A percentile compares a stretch with the other conserved stretches of the same genome.
These are phyloP conservation scores for Xanthoconium separans DNA, from an alignment of 1,284 basidiomycete species.

Conservation along the genomic window DNA sequence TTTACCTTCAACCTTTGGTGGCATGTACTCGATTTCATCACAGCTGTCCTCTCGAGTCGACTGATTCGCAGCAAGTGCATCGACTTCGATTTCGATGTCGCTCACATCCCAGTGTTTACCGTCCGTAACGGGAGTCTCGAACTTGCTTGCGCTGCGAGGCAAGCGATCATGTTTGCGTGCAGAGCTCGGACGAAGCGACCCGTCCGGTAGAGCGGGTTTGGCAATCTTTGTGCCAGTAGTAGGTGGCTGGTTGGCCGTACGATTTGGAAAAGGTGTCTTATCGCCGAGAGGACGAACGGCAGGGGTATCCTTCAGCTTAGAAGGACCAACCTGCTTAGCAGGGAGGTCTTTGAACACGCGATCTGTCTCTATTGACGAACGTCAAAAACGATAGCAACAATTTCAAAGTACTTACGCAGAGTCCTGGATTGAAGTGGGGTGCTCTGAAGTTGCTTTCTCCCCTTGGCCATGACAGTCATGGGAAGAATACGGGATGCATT, in stretches of 20 bases:
- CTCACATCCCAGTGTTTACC: slow-evolving; percentile 75
- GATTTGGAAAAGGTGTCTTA: slow-evolving; percentile 59
- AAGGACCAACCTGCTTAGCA: slow-evolving; percentile 25
- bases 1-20: slow-evolving; percentile 66
- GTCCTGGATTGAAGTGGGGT: slow-evolving; percentile 39
- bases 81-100: slow-evolving; percentile 52
- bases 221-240: slow-evolving; percentile 32
- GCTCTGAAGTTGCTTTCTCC: slow-evolving; percentile 38
- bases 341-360: slow-evolving; percentile 21
- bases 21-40: slow-evolving; percentile 77
- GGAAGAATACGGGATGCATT: slow-evolving; percentile 45
- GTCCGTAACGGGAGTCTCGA: slow-evolving; percentile 66
- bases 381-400: slow-evolving; percentile 1
- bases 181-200: slow-evolving; percentile 57
- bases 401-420: slow-evolving; percentile 30
- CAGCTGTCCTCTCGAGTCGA: slow-evolving; percentile 43
- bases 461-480: slow-evolving; percentile 45
- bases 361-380: slow-evolving; percentile 24
- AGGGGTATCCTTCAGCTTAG: slow-evolving; percentile 27
- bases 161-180: slow-evolving; percentile 53
- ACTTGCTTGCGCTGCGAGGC: slow-evolving; percentile 44
- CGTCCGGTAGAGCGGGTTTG: slow-evolving; percentile 32
- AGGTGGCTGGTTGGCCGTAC: slow-evolving; percentile 34
- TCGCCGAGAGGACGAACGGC: slow-evolving; percentile 50
- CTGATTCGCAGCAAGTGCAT: slow-evolving; percentile 34